Evolutionary conservation across 495 filamentous ascomycete genomes (phyloP), one percentile per base, ranked within the genome.

Genomic region (Podospora bellae-mahoneyi): DNA sequence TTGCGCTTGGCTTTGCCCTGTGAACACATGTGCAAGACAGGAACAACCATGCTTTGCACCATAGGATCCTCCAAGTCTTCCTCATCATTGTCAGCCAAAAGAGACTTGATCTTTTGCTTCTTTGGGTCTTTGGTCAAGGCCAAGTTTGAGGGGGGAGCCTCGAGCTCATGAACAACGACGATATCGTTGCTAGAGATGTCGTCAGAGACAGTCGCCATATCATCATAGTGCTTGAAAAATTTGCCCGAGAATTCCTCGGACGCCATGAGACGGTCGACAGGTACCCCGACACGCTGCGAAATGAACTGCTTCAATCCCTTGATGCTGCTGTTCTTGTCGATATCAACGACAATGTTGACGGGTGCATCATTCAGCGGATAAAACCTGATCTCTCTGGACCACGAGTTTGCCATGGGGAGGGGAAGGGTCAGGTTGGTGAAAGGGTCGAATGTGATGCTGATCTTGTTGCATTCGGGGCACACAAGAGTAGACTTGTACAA

Each of bases 391-490:
- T 86, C 81, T 66, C 89, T 88, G 64, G 79, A 84, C 88, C 91
- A 95, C 23, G 90, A 80, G 64, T 88, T 91, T 72, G 93, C 89
- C 66, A 96, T 86, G 0, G 95, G 96, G 34, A 99, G 81, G 66
- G 95, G 96, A 27, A 99, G 80, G 0, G 96, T 97, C 34, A 98
- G 78, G 66, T 93, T 95, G 80, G 92, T 97, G 84, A 96, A 99
- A 2, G 95, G 95, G 79, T 99, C 95, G 71, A 99, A 98, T 4
- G 95, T 99, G 69, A 99, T 97, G 84, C 93, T 97, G 79, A 97
- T 90, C 81, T 99, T 99, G 66, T 90, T 85, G 75, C 95, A 99
- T 9, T 81, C 86, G 1, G 94, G 96, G 75, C 95, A 99, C 67
- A 93, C 87, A 56, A 99, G 85, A 4, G 94, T 98, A 30, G 94